phyloP scores from a whole-genome alignment of 2,329 filamentous ascomycete genomes.

The Zarea fungicola region DNA sequence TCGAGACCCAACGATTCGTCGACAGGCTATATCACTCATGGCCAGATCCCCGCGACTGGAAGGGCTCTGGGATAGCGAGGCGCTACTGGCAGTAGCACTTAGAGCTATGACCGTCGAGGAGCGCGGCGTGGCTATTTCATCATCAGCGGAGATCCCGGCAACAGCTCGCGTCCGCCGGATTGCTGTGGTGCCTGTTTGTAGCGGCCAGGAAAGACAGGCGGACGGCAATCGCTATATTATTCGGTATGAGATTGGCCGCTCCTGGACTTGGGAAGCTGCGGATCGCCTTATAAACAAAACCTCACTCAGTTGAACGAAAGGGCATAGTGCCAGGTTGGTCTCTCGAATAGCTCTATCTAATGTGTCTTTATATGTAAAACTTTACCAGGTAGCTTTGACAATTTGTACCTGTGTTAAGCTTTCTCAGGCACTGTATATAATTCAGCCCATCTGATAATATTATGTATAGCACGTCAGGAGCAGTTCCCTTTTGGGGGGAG shows the following conservation, averaged over 20 bases:
- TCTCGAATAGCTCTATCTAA: too few relatives aligned
- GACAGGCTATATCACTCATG: conserved; percentile 5
- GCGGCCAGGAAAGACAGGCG: neutral
- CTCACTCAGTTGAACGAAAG: neutral
- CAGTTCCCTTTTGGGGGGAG: too few relatives aligned
- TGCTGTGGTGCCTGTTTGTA: neutral
- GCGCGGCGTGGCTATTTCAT: neutral
- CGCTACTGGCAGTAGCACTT: neutral
- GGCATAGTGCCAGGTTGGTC: too few relatives aligned
- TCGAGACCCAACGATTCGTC: conserved; percentile 9
- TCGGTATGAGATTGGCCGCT: conserved; percentile 3
- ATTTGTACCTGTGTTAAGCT: too few relatives aligned
- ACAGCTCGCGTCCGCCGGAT: conserved; percentile 1
- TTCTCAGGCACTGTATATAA: too few relatives aligned
- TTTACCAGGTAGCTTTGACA: too few relatives aligned
- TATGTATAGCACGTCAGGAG: too few relatives aligned
- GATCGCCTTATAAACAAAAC: neutral
- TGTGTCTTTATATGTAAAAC: too few relatives aligned
- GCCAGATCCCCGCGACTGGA: neutral
- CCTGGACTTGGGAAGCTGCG: conserved; percentile 8
- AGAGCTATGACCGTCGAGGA: conserved; percentile 7
- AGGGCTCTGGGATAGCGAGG: conserved; percentile 9
- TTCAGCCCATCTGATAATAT: too few relatives aligned
- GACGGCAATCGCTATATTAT: conserved; percentile 1
- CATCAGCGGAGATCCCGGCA: conserved; percentile 8